Percentiles rank a stretch among this genome's conserved stretches.
These are phyloP conservation scores for Podila epigama DNA, from an alignment of 192 early-diverging fungal species.

Conservation along the genomic window DNA sequence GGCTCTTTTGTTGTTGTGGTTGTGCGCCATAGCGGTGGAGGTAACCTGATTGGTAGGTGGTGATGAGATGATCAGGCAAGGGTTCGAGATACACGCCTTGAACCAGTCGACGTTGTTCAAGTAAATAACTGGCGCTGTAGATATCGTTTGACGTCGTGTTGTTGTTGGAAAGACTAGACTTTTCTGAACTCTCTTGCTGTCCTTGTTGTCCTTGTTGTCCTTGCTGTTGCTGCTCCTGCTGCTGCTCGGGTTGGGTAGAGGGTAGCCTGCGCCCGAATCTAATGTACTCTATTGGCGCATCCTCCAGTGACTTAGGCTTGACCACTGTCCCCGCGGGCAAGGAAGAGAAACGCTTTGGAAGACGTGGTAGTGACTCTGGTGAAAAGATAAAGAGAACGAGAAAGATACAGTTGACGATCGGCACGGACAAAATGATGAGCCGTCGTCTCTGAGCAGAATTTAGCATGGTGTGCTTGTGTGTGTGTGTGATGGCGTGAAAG, in stretches of 20 bases:
- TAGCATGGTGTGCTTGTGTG: background rate
- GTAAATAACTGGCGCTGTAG: slow-evolving; percentile 4
- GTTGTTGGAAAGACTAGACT: background rate
- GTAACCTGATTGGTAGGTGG: slow-evolving; percentile 31
- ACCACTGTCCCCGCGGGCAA: too few species aligned
- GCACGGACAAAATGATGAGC: slow-evolving; percentile 24
- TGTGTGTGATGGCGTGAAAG: background rate
- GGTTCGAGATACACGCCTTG: slow-evolving; percentile 9
- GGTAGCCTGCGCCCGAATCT: background rate
- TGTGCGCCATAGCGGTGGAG: background rate
- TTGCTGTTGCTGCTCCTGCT: background rate
- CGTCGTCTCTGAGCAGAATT: slow-evolving; percentile 6
- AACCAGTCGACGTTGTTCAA: slow-evolving; percentile 21
- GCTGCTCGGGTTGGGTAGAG: too few species aligned
- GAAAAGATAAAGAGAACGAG: slow-evolving; percentile 31
- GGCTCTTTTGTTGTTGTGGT: background rate
- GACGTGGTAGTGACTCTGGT: slow-evolving; percentile 27
- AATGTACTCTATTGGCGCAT: slow-evolving; percentile 10
- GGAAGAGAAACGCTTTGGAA: slow-evolving; percentile 8
- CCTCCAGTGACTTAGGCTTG: background rate
- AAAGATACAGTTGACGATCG: slow-evolving; percentile 36
- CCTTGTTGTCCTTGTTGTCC: background rate
- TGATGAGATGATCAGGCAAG: slow-evolving; percentile 24
- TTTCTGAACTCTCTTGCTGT: background rate
- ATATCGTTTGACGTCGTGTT: background rate